These are phyloP conservation scores for Malassezia sympodialis DNA, from an alignment of 1,284 basidiomycete species.

Conservation along the genomic window DNA sequence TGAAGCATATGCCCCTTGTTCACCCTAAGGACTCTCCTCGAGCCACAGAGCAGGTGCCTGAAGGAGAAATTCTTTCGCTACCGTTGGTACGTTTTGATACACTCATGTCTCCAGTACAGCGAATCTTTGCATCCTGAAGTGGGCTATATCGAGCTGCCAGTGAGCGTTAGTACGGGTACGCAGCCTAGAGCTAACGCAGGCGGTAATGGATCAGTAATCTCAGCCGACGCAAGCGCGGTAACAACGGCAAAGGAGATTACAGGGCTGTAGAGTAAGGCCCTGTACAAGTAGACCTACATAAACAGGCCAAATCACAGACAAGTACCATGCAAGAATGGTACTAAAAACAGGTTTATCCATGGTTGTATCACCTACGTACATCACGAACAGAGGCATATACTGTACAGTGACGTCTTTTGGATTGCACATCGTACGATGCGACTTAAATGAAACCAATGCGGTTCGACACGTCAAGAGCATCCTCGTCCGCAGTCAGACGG, in stretches of 20 bases:
- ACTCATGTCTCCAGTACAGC: conserved; percentile 16
- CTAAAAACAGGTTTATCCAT: conserved; percentile 4
- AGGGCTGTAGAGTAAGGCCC: not conserved
- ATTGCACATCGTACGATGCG: conserved; percentile 10
- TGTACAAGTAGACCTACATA: not conserved
- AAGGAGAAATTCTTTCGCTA: conserved; percentile 6
- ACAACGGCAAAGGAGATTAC: not conserved
- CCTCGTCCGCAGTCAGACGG: conserved; percentile 84
- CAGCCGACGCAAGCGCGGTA: not conserved
- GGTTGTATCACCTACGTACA: conserved; percentile 18
- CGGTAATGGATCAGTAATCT: conserved; percentile 2
- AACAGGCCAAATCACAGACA: not conserved
- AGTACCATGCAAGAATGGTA: not conserved
- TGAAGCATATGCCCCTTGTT: conserved; percentile 35
- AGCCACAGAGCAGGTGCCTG: conserved; percentile 6
- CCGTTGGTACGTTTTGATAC: conserved; percentile 15
- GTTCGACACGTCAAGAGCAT: conserved; percentile 96
- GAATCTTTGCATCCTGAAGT: conserved; percentile 32
- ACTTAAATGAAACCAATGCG: conserved; percentile 60
- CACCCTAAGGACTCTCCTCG: conserved; percentile 32
- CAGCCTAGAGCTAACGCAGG: not conserved
- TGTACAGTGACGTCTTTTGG: conserved; percentile 18
- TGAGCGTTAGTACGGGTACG: conserved; percentile 6
- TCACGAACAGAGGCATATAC: conserved; percentile 15
- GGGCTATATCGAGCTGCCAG: conserved; percentile 35